Base-by-base conservation (phyloP, 1,284 basidiomycete genomes). In the Exsudoporus floridanus region DNA sequence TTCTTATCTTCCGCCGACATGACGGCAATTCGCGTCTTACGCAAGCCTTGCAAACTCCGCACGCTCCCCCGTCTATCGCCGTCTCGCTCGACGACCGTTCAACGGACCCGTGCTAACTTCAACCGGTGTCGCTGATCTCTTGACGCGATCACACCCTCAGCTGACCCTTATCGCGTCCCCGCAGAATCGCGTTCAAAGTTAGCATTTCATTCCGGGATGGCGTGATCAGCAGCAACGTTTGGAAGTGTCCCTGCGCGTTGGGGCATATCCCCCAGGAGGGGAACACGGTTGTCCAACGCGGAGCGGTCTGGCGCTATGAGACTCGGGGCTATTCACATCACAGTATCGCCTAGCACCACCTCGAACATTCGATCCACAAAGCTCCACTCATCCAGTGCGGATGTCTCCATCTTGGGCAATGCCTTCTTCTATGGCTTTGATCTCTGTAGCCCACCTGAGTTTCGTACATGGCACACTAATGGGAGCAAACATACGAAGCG, bases 401-500 rank as follows among this genome's bases (percentile, higher is more conserved):
- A 62, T 39, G 1, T 50, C 54, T 19, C 49, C 49, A 7, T 67
- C 59, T 7, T 37, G 46, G 13, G 49, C 41, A 19, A 70, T 54
- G 7, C 56, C 65, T 41, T 50, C 59, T 48, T 70, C 63, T 12
- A 60, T 51, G 21, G 60, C 69, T 53, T 61, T 66, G 35, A 71
- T 67, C 43, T 67, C 69, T 71, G 41, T 27, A 28, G 38, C 18
- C 4, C 14, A 39, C 27, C 9, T 64, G 43, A 55, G 41, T 31
- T 10, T 23, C 18, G 39, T 31, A 27, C 16, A 23, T 6, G 38
- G 14, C 2, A 12, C 27, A 25, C 7, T 37, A 19, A 46, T 27
- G 21, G 16, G 42, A 21, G 33, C 21, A 21, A 14, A 53, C 69
- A 5, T 51, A 73, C 64, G 73, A 34, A 74, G 60, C 16, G 73